These are phyloP conservation scores for Croton setiger DNA, from an alignment of 441 rosid species.

Conservation along the genomic window DNA sequence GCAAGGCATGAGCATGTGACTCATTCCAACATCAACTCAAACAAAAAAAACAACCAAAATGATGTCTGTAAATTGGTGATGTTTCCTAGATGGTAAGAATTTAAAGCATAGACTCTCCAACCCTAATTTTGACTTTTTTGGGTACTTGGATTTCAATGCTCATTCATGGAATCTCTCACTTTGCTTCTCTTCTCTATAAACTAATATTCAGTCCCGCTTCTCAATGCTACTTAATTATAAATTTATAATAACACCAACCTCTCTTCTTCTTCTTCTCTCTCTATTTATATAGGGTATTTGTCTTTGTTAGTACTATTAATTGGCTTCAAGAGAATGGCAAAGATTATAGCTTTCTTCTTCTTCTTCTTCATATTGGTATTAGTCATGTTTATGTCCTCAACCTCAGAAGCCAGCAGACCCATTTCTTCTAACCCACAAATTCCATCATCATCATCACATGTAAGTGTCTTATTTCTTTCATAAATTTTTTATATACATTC, in stretches of 20 bases:
- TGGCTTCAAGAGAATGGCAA: conserved; percentile 13
- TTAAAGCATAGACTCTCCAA: not conserved
- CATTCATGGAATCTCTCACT: conserved; percentile 11
- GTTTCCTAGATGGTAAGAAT: conserved; percentile 23
- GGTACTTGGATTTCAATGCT: conserved; percentile 21
- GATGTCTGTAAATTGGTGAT: conserved; percentile 23
- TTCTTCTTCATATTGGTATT: conserved; percentile 23
- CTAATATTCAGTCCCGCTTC: conserved; percentile 3
- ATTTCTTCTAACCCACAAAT: not conserved
- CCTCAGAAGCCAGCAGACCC: conserved; percentile 18
- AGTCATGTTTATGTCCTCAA: conserved; percentile 18
- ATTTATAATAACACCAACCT: no score
- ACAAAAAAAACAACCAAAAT: not conserved
- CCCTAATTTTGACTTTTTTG: conserved; percentile 24
- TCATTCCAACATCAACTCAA: no score
- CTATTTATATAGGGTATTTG: not conserved
- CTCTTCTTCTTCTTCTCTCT: not conserved
- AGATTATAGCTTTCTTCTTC: not conserved
- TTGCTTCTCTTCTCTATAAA: not conserved
- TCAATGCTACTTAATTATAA: conserved; percentile 6
- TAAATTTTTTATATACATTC: no score
- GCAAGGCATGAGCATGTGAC: no score
- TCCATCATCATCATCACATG: conserved; percentile 13
- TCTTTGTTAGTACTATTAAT: not conserved
- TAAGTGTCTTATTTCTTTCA: conserved; percentile 2